A percentile compares a stretch with the other conserved stretches of the same genome.
Conservation (phyloP, 2,329 filamentous ascomycete species). For the Colletotrichum musae region DNA sequence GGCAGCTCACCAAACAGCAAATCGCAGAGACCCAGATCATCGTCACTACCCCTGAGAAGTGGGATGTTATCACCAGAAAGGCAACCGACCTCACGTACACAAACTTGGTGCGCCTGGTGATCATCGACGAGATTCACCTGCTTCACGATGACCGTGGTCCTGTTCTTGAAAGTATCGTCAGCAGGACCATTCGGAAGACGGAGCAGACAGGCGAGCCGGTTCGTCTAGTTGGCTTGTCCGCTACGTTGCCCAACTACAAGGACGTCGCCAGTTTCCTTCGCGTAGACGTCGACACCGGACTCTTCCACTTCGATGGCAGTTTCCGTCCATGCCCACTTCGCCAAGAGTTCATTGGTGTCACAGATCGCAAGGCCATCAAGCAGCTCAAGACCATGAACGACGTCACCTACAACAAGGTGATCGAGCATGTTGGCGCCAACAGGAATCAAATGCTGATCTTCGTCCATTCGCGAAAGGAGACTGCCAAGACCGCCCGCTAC, state of each 20-base stretch:
- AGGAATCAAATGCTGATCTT: constrained; percentile 99
- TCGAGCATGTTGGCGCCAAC: constrained; percentile 94
- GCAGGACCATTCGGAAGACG: constrained; percentile 90
- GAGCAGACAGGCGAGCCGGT: constrained; percentile 96
- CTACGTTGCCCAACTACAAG: constrained; percentile 94
- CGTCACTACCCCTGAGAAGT: constrained; percentile 98
- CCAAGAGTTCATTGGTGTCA: constrained; percentile 97
- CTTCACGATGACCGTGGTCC: constrained; percentile 97
- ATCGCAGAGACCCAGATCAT: constrained; percentile 98
- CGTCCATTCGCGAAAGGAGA: constrained; percentile 98
- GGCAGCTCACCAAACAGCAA: constrained; percentile 98
- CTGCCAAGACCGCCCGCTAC: constrained; percentile 95
- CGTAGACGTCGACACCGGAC: constrained; percentile 85
- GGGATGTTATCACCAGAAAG: constrained; percentile 98
- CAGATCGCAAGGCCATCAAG: constrained; percentile 98
- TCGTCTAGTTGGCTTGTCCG: constrained; percentile 91
- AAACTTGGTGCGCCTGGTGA: constrained; percentile 93
- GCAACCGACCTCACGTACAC: constrained; percentile 97
- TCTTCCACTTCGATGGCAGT: constrained; percentile 97
- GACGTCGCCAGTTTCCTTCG: constrained; percentile 97
- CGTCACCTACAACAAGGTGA: constrained; percentile 96
- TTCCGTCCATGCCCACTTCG: constrained; percentile 94
- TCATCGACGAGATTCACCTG: constrained; percentile 98
- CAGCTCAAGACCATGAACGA: constrained; percentile 99
- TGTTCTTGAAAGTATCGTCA: constrained; percentile 96